A percentile compares a stretch with the other conserved stretches of the same genome.
Evolutionary conservation across 495 filamentous ascomycete genomes (phyloP).

Genomic region (Ascodesmis nigricans): DNA sequence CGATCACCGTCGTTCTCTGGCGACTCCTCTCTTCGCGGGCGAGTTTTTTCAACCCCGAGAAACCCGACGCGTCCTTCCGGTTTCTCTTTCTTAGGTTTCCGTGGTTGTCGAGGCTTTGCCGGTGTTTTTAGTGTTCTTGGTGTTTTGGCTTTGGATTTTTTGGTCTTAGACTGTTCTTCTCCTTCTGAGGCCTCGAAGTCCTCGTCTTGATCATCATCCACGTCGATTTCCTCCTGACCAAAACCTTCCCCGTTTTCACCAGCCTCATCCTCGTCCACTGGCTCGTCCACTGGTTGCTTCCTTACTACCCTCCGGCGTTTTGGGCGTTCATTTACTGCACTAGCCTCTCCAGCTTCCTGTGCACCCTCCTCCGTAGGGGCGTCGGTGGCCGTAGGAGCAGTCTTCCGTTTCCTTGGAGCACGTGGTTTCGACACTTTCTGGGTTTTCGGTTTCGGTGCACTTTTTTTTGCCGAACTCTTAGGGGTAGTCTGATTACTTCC

Average conservation of each 20-base stretch:
- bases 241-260: not conserved
- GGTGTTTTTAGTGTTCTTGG: constrained; percentile 15
- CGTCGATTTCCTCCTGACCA: constrained; percentile 3
- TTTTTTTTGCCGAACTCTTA: not conserved
- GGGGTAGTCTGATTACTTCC: too few relatives aligned
- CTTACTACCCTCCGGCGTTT: not conserved
- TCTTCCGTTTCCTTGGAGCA: too few relatives aligned
- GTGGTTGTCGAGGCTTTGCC: constrained; percentile 17
- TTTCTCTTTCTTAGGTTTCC: constrained; percentile 12
- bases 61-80: constrained; percentile 9
- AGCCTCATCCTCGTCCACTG: not conserved
- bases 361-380: not conserved
- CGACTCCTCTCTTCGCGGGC: constrained; percentile 25
- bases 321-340: not conserved
- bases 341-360: not conserved
- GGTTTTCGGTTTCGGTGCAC: not conserved
- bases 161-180: constrained; percentile 11
- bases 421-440: too few relatives aligned
- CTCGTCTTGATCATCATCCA: constrained; percentile 8
- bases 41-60: too few relatives aligned
- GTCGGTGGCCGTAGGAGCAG: too few relatives aligned
- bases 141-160: constrained; percentile 13
- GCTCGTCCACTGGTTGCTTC: not conserved
- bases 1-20: constrained; percentile 57
- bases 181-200: constrained; percentile 9